Percentiles rank a stretch among this genome's conserved stretches.
phyloP scores from a whole-genome alignment of 148 eudicot genomes.

The Pharnaceum exiguum region DNA sequence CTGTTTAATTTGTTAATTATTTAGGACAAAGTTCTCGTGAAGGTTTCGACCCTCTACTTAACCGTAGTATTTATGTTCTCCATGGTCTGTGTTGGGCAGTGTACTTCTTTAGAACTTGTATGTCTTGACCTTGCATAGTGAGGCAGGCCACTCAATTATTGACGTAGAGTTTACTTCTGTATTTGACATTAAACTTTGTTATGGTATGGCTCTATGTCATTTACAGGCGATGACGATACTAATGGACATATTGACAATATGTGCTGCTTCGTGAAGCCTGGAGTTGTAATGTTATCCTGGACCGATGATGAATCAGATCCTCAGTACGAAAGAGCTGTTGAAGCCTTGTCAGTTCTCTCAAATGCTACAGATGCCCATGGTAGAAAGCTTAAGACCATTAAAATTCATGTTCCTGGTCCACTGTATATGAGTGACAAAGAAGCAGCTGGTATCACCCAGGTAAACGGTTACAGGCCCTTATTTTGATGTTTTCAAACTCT shows the following conservation, averaged over 20 bases:
- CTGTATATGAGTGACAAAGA: conserved; percentile 83
- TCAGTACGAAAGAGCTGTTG: conserved; percentile 66
- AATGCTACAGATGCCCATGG: conserved; percentile 70
- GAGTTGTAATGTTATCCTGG: conserved; percentile 80
- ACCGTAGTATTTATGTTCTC: too few relatives aligned
- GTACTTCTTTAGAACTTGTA: too few relatives aligned
- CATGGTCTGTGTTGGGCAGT: too few relatives aligned
- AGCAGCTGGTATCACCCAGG: conserved; percentile 75
- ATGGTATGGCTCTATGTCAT: background rate
- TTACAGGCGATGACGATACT: conserved; percentile 91
- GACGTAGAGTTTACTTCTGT: too few relatives aligned
- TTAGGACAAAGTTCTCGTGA: too few relatives aligned
- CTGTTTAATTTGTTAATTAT: too few relatives aligned
- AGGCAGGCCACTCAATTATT: too few relatives aligned
- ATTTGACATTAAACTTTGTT: background rate
- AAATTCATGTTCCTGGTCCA: conserved; percentile 89
- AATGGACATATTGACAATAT: conserved; percentile 93
- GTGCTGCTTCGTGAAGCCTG: conserved; percentile 92
- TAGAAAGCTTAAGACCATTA: conserved; percentile 74
- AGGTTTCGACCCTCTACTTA: too few relatives aligned
- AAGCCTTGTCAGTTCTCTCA: conserved; percentile 67
- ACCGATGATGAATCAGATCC: conserved; percentile 86
- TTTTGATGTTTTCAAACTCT: background rate
- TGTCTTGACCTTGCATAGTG: too few relatives aligned
- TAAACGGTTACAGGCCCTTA: conserved; percentile 14